Base-by-base conservation (phyloP, 306 rosid species). In the Bauhinia variegata region DNA sequence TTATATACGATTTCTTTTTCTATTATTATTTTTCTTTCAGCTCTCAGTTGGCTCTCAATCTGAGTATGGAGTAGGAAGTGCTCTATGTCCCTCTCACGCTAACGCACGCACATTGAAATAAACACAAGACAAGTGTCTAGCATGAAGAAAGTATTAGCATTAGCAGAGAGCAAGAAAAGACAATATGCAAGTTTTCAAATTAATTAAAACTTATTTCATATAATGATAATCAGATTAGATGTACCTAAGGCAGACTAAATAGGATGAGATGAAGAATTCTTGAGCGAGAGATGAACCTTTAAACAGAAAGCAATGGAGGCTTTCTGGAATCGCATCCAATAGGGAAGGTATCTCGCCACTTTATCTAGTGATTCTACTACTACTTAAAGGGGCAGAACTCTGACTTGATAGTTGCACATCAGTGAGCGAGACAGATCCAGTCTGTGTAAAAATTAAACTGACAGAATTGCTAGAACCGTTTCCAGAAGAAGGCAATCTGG, bases 361-460 rank as follows among this genome's bases (percentile, higher is more conserved):
- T 63, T 86, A 86, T 74, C 96, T 70, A 33, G 84, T 68, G 82
- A 81, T 86, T 80, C 89, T 69, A 80, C 80, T 76, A 75, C 75
- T 58, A 68, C 68, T 86, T 49, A 71, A 63, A 65, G 92, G 72
- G 71, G 78, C 73, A 67, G 90, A 70, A 80, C 70, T 83, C 67
- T 84, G 89, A 52, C 79, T 77, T 15, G 90, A 72, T 52, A 80
- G 84, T 82, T 84, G 90, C 71, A 73, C 88, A 67, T 86, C 91
- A 65, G 90, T 73, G 7, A 73, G 85, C 8, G 86, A 77, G 74
- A 71, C 82, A 23, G 89, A 55, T 34, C 85, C 91, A 14, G 85
- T 81, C 70, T 84, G 92, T 23, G 96, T 80, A 71, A 84, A 84
- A 58, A 84, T 86, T 74, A 88, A 65, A 71, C 87, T 82, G 11